Conservation (phyloP, 1,139 yeast species). For the Maudiozyma humilis region DNA sequence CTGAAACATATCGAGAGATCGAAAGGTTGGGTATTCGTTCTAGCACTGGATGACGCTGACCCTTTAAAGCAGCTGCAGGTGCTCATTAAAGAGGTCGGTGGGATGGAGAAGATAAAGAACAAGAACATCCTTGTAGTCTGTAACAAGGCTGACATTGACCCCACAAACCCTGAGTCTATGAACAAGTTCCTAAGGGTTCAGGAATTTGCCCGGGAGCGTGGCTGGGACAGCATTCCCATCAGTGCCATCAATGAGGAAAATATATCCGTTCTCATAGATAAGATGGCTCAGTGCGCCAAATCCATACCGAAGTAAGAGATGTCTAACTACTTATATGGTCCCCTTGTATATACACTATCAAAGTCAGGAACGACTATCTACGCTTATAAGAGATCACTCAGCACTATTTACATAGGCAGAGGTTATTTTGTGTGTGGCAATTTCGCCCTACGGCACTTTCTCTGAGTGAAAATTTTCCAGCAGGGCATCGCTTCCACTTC, state of each 20-base stretch:
- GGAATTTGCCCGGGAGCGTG: conserved; percentile 35
- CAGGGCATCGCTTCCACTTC: neutral
- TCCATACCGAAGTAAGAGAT: neutral
- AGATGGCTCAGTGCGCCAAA: conserved; percentile 42
- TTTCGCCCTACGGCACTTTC: neutral
- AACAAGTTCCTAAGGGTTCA: conserved; percentile 38
- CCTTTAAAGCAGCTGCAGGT: conserved; percentile 58
- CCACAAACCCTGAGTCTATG: conserved; percentile 33
- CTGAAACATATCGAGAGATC: conserved; percentile 87
- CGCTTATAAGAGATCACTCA: no score
- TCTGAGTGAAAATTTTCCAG: conserved; percentile 7
- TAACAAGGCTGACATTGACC: conserved; percentile 78
- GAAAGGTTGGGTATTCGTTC: conserved; percentile 79
- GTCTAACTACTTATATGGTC: neutral
- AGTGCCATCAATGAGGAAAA: conserved; percentile 72
- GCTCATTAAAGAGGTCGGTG: conserved; percentile 65
- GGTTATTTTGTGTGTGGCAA: neutral
- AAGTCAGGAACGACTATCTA: no score
- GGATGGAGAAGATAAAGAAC: conserved; percentile 38
- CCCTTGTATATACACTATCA: neutral
- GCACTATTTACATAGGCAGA: no score
- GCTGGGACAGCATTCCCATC: conserved; percentile 74
- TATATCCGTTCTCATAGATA: conserved; percentile 54
- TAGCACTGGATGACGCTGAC: conserved; percentile 55
- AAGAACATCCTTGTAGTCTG: conserved; percentile 72